Percentiles rank a stretch among this genome's conserved stretches.
Evolutionary conservation across 352 stramenopile genomes (phyloP).

Genomic region (Nothophytophthora sp.): DNA sequence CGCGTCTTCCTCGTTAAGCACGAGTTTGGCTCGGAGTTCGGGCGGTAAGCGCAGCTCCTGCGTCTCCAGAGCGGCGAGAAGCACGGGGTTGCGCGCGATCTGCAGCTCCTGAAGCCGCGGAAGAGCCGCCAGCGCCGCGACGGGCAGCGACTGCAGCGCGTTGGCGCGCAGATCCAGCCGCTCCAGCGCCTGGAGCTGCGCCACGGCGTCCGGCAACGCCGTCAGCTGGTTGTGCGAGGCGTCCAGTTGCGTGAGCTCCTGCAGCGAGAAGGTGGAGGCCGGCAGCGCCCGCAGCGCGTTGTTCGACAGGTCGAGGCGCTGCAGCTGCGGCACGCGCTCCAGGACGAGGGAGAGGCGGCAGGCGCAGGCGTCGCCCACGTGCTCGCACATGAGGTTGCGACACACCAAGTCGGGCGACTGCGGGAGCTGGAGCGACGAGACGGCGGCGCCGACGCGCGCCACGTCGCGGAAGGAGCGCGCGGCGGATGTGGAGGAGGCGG

Average conservation of each 20-base stretch:
- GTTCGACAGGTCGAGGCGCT: slow-evolving; percentile 66
- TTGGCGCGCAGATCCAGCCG: slow-evolving; percentile 71
- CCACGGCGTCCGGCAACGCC: slow-evolving; percentile 40
- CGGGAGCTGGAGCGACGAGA: slow-evolving; percentile 69
- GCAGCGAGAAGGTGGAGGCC: slow-evolving; percentile 75
- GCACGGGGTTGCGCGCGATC: slow-evolving; percentile 46
- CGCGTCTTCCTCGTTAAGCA: slow-evolving; percentile 25
- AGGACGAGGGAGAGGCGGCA: slow-evolving; percentile 84
- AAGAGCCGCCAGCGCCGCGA: slow-evolving; percentile 42
- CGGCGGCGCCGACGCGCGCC: slow-evolving; percentile 42
- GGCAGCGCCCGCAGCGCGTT: slow-evolving; percentile 83
- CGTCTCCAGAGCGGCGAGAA: slow-evolving; percentile 18
- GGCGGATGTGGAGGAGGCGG: slow-evolving; percentile 27
- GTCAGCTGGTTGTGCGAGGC: slow-evolving; percentile 69
- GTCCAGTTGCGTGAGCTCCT: slow-evolving; percentile 55
- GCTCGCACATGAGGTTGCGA: slow-evolving; percentile 92
- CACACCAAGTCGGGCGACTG: slow-evolving; percentile 88
- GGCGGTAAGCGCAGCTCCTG: slow-evolving; percentile 33
- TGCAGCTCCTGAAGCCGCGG: slow-evolving; percentile 35
- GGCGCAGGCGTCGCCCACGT: slow-evolving; percentile 83
- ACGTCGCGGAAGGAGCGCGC: slow-evolving; percentile 78
- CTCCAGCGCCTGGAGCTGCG: slow-evolving; percentile 52
- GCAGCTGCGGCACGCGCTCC: slow-evolving; percentile 67
- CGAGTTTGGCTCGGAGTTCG: slow-evolving; percentile 39
- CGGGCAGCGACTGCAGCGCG: slow-evolving; percentile 37